Evolutionary conservation across 2,329 filamentous ascomycete species (phyloP), one percentile per base, ranked within the genome.

Genomic region (Gyromitra esculenta): DNA sequence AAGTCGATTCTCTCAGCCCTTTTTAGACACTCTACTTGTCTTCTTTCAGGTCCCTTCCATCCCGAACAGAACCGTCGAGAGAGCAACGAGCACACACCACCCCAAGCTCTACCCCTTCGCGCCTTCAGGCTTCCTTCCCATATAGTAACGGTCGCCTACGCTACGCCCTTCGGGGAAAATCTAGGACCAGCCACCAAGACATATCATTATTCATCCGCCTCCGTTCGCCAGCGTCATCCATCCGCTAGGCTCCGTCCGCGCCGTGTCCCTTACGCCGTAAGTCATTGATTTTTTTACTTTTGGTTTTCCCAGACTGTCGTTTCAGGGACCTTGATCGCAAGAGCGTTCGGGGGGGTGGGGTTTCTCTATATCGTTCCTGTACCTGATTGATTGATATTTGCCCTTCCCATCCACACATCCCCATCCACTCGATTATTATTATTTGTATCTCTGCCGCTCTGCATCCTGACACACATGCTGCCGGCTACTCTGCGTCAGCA

Each of bases 11-110:
- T 39, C 75, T 45, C 64, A 68, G 60, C 75, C 70, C 75, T 77
- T 77, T 77, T 77, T 69, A 77, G 75, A 77, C 75, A 75, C 59
- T 68, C 59, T 65, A 50, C 75, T 73, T 77, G 75, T 77, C 75
- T 77, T 74, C 75, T 77, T 77, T 77, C 70, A 77, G 75, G 66
- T 60, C 71, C 45, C 43, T 59, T 73, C 50, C 75, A 57, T 67
- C 64, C 75, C 75, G 65, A 75, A 75, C 72, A 75, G 72, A 75
- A 70, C 65, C 72, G 48, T 63, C 50, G 48, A 64, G 48, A 65
- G 25, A 31, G 39, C 65, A 75, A 52, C 50, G 69, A 74, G 65
- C 72, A 74, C 72, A 52, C 65, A 59, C 68, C 68, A 71, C 68
- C 59, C 68, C 56, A 52, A 60, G 68, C 39, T 54, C 43, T 37